Evolutionary conservation across 140 eudicot genomes (phyloP), one percentile per base, ranked within the genome.

Genomic region (Stevia rebaudiana): DNA sequence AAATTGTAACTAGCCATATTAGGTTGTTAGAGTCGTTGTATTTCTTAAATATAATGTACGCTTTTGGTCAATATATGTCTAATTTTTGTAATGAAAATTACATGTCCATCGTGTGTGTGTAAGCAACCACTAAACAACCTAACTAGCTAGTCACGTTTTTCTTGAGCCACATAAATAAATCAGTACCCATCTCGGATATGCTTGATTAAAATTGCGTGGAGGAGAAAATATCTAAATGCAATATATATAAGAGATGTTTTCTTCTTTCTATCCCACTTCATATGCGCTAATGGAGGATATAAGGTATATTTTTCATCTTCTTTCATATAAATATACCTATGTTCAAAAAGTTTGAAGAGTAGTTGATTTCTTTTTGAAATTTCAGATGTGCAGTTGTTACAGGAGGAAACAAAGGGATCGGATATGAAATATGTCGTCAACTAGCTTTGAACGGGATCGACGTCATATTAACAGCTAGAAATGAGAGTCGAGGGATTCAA

Each of bases 361-460:
- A n/a, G 11, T 31, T 16, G 6, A 28, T 4, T 1, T 1, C 3
- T 10, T 68, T 17, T 37, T 70, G n/a, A 66, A 48, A 21, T 61
- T 68, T 44, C 37, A 75, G 80, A 39, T 31, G 52, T 55, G 80
- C 72, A 3, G 72, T 69, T 28, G 80, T 76, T 7, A 76, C 76
- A 12, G 60, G 60, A 24, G 60, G 37, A 24, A 67, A 67, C 70
- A 74, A 60, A 50, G 79, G 79, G 13, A 23, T 76, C 46, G 76
- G 80, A 17, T 63, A 62, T 25, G 76, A 76, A 36, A 69, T 56
- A 41, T 69, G 80, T 46, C 69, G 56, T 21, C 76, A 76, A 17
- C 60, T 76, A 3, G 76, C 80, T 9, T 54, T 63, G 4, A 44
- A 69, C 8, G 67, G 67, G 11, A 48, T 76, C 8, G 11, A 40